Base-by-base conservation (phyloP, 495 filamentous ascomycete genomes). In the Penicillium longicatenatum region DNA sequence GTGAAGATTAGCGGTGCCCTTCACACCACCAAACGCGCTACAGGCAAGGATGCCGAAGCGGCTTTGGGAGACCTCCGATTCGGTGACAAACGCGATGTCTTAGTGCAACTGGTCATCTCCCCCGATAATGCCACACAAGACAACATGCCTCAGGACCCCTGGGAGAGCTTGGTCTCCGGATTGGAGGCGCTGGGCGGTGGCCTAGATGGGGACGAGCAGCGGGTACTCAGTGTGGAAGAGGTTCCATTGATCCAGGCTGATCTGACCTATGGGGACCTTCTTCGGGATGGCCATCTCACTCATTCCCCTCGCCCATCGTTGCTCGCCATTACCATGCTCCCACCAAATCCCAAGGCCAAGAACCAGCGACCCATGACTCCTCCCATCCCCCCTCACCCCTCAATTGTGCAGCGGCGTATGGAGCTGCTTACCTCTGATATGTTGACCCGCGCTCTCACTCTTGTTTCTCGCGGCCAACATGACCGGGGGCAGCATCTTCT, bases 271-370 rank as follows among this genome's bases (percentile, higher is more conserved):
- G 92, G 94, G 19, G 95, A 99, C 69, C 89, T 99, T 55, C 85
- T 98, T 3, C 86, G 94, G 17, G 94, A 98, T 57, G 92, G 93
- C 41, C 88, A 91, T 41, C 79, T 94, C 22, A 89, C 90, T 44
- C 94, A 98, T 66, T 84, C 91, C 16, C 89, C 93, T 8, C 86
- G 94, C 22, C 92, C 92, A 4, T 95, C 92, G 6, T 84, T 99
- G 2, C 80, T 99, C n/a, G 91, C 94, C 31, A 99, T 99, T 61
- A 98, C 94, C 19, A 97, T 99, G 89, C 82, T 99, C n/a, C 94
- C 94, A 4, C 81, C 90, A 2, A 77, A 80, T 22, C 76, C 83
- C 6, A 84, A 77, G 47, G 70, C 78, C 63, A 91, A 87, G 69
- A 79, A 58, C 55, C 84, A 84, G 53, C 83, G 79, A 68, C 86